Conservation (phyloP, 176 grass and related monocot species). For the Saccharum officinarum region DNA sequence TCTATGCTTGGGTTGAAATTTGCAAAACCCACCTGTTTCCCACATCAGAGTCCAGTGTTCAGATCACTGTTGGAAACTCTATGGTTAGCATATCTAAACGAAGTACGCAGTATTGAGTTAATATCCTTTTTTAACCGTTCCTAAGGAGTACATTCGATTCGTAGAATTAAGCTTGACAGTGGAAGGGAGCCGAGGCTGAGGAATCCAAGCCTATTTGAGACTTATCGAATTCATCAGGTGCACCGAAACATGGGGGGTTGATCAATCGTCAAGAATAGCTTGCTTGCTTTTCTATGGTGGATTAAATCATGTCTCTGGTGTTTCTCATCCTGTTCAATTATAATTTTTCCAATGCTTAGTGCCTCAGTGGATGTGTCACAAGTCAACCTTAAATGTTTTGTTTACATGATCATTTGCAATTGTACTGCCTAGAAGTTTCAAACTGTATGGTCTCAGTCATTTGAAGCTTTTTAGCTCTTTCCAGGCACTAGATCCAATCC, state of each 20-base stretch:
- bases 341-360: not conserved
- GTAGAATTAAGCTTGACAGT: slow-evolving; percentile 1
- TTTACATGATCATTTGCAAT: not conserved
- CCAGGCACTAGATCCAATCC: not conserved
- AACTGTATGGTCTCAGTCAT: not conserved
- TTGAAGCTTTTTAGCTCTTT: not conserved
- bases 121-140: not conserved
- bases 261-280: not conserved
- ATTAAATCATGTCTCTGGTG: not conserved
- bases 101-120: not conserved
- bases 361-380: not conserved
- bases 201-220: not conserved
- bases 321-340: not conserved
- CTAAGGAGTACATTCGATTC: not conserved
- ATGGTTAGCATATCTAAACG: no score
- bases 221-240: not conserved
- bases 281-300: not conserved
- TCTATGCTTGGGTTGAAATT: not conserved
- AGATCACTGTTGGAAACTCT: no score
- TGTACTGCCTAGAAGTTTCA: not conserved
- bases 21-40: not conserved
- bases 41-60: not conserved
- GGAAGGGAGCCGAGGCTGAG: not conserved
- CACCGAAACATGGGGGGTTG: not conserved
- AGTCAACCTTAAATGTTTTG: not conserved